These are phyloP conservation scores for Paramecium bursaria DNA, from an alignment of 73 alveolate species.

Conservation along the genomic window DNA sequence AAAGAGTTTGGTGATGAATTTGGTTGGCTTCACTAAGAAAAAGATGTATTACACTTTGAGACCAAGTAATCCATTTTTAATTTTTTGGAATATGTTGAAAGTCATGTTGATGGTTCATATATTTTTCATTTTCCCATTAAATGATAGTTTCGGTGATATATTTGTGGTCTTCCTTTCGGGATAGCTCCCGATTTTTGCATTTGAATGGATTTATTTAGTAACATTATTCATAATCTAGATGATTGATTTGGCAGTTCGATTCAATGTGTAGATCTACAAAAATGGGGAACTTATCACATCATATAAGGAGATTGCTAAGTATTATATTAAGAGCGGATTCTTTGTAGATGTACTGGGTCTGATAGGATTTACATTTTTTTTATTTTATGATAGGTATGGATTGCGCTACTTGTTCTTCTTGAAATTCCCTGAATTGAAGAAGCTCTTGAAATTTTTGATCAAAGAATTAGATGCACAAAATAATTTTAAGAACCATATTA, in stretches of 20 bases:
- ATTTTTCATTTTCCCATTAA: conserved; percentile 20
- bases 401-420: conserved; percentile 5
- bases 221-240: neutral
- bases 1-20: neutral
- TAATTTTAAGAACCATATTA: conserved; percentile 8
- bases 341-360: conserved; percentile 23
- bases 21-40: neutral
- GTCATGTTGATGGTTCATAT: conserved; percentile 24
- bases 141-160: conserved; percentile 7
- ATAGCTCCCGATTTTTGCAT: neutral
- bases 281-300: neutral
- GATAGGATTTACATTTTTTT: conserved; percentile 34
- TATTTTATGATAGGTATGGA: neutral
- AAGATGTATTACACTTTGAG: neutral
- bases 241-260: conserved; percentile 1
- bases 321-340: conserved; percentile 41
- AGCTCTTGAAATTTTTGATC: conserved; percentile 7
- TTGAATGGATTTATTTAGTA: conserved; percentile 50
- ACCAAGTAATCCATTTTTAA: conserved; percentile 37
- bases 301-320: neutral
- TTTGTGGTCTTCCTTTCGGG: neutral
- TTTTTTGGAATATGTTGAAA: conserved; percentile 35
- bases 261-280: conserved; percentile 4
- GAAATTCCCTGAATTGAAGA: conserved; percentile 6
- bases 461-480: conserved; percentile 17